Evolutionary conservation across 371 early-diverging fungal genomes (phyloP), one percentile per base, ranked within the genome.

Genomic region (Homolaphlyctis polyrhiza): DNA sequence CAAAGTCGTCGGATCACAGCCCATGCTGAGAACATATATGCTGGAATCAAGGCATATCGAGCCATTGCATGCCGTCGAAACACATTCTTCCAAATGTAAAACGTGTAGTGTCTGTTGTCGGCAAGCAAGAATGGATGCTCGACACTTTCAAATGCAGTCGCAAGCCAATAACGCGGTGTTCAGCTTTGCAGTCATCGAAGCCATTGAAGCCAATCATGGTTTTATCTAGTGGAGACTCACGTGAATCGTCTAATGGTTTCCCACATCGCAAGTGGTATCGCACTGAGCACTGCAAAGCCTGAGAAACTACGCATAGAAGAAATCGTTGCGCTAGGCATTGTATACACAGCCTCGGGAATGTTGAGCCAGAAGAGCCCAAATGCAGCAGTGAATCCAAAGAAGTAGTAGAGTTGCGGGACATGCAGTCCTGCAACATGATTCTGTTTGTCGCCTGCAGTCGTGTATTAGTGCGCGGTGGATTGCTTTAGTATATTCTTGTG

Each of bases 41-140:
- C 68, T 0, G 94, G 94, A 0, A 89, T 69, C 2, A 88, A 67
- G 0, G 79, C 59, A 66, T 92, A 94, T 27, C 86, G 78, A 1
- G 79, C 65, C 1, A 61, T 52, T 65, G 76, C 66, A 63, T 89
- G 84, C 14, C 80, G 67, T 0, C 83, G 81, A 60, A 86, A 91
- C 0, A 93, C 58, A 43, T 87, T 79, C 66, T 86, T 89, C 95
- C 96, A 96, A 27, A 97, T 61, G 71, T 97, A 97, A 71, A 97
- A 97, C 14, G 91, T 86, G 58, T 89, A 94, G 79, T 97, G 98
- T 36, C 97, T 84, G 71, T 97, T 97, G 69, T 97, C 98, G 65
- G 91, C 89, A 36, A 96, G 81, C 52, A 97, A 69, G 71, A 96
- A 97, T 18, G 96, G 95, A 71, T 97, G 98, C 64, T 90, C 93